Evolutionary conservation across 257 asterid genomes (phyloP).

Genomic region (Ballota nigra): DNA sequence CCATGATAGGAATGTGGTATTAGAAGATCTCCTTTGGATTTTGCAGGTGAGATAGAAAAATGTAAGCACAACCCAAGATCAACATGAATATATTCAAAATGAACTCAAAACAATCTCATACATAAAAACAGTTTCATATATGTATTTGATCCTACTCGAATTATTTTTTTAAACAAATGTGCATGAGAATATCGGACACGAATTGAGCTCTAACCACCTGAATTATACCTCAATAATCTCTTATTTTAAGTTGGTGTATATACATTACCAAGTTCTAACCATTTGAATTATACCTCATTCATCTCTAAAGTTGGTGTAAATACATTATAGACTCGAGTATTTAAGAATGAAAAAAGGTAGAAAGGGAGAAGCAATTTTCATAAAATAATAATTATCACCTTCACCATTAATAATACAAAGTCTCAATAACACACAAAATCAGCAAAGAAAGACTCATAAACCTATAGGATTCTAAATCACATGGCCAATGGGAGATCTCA

Average conservation of each 20-base stretch:
- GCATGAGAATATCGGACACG: no score
- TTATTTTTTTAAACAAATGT: no score
- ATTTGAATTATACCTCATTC: no score
- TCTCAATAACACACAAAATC: slow-evolving; percentile 28
- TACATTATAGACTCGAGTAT: not conserved
- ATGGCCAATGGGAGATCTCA: slow-evolving; percentile 30
- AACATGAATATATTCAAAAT: not conserved
- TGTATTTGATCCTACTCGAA: no score
- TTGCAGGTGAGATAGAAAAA: no score
- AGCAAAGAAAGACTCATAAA: not conserved
- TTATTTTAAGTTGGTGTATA: no score
- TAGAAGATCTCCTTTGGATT: not conserved
- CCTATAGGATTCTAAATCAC: slow-evolving; percentile 19
- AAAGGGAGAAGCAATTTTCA: not conserved
- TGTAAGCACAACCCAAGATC: not conserved
- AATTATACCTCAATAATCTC: no score
- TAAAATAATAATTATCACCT: slow-evolving; percentile 20
- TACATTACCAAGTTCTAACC: no score
- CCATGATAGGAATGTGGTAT: not conserved
- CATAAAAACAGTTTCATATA: no score
- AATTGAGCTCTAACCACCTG: no score
- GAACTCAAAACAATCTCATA: no score
- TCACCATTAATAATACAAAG: slow-evolving; percentile 17
- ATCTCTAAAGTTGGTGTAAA: not conserved
- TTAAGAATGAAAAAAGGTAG: not conserved